These are phyloP conservation scores for Syzygium aromaticum DNA, from an alignment of 345 rosid genomes.

Conservation along the genomic window DNA sequence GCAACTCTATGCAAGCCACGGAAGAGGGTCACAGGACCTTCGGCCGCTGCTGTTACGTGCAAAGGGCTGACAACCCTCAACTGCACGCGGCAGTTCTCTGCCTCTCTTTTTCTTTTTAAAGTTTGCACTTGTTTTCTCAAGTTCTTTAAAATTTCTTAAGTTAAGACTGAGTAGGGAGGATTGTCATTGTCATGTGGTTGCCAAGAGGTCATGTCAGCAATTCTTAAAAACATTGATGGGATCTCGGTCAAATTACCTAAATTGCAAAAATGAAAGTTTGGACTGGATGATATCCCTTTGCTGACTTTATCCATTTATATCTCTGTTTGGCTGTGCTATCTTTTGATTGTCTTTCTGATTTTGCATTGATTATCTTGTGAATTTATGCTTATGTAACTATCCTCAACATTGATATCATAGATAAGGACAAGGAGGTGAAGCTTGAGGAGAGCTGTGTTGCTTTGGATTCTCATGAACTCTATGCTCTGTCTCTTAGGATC, in stretches of 20 bases:
- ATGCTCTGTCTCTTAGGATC: slow-evolving; percentile 39
- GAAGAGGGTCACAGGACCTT: background rate
- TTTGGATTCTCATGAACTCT: slow-evolving; percentile 31
- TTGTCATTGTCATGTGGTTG: background rate
- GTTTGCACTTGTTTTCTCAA: background rate
- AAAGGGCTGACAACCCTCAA: background rate
- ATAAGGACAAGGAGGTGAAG: slow-evolving; percentile 25
- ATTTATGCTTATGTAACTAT: slow-evolving; percentile 12
- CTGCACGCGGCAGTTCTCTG: background rate
- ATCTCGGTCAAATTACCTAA: background rate
- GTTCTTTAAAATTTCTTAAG: background rate
- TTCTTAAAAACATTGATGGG: background rate
- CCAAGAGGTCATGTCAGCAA: background rate
- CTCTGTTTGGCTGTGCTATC: background rate
- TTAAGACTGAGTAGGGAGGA: background rate
- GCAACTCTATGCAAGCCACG: background rate
- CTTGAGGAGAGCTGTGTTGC: slow-evolving; percentile 29
- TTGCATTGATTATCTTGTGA: slow-evolving; percentile 8
- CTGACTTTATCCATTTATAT: background rate
- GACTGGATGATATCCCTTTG: background rate
- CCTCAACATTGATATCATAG: slow-evolving; percentile 40
- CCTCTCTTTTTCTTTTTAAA: background rate
- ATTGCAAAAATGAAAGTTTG: background rate
- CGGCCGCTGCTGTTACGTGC: background rate
- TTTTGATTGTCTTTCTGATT: background rate